phyloP scores from a whole-genome alignment of 2,329 filamentous ascomycete genomes.

The Polytolypa hystricis region DNA sequence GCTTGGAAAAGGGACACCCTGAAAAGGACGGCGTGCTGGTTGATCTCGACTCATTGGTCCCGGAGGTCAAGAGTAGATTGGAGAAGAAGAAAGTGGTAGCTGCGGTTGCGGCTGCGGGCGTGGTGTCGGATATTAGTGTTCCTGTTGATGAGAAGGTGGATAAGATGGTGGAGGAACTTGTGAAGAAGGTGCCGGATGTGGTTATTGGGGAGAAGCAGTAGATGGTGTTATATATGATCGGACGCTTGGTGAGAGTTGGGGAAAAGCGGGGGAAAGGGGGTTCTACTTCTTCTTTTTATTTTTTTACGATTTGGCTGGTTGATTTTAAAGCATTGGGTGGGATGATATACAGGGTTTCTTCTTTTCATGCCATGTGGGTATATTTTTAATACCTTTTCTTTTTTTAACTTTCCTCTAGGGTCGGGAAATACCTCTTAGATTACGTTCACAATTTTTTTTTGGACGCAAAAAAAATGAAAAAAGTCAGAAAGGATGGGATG shows the following conservation, averaged over 20 bases:
- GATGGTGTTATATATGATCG: no score
- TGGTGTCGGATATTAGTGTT: slow-evolving; percentile 7
- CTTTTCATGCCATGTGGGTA: no score
- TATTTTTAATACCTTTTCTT: no score
- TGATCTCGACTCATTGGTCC: slow-evolving; percentile 34
- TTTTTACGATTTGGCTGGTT: no score
- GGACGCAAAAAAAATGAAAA: background rate
- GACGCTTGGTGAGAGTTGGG: no score
- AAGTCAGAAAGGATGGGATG: no score
- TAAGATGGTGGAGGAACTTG: slow-evolving; percentile 4
- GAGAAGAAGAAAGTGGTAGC: slow-evolving; percentile 5
- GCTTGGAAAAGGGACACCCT: slow-evolving; percentile 67
- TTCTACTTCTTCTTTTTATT: background rate
- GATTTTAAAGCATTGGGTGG: no score
- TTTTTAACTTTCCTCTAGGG: no score
- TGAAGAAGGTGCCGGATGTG: slow-evolving; percentile 6
- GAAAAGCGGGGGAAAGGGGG: slow-evolving; percentile 2
- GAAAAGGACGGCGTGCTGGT: slow-evolving; percentile 83
- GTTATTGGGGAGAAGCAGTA: no score
- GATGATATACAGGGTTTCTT: no score
- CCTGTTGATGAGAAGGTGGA: slow-evolving; percentile 2
- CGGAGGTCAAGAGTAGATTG: slow-evolving; percentile 13
- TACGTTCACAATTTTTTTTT: background rate
- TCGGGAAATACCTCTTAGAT: no score
- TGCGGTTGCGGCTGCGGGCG: background rate